Evolutionary conservation across 345 rosid genomes (phyloP).

Genomic region (Brassica carinata): DNA sequence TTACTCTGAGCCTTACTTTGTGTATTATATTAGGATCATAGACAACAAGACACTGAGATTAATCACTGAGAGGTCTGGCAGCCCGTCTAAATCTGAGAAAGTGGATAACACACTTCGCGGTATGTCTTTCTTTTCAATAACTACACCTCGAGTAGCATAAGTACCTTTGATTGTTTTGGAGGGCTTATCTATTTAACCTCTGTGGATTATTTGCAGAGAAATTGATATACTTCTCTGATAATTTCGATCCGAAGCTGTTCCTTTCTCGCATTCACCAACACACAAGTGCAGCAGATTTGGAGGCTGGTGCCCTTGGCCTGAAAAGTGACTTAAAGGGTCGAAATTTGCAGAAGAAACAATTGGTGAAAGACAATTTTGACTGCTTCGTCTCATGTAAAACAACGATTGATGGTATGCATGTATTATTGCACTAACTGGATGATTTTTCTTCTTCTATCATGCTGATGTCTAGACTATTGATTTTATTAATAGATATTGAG

Average conservation of each 20-base stretch:
- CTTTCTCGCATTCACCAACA: constrained; percentile 84
- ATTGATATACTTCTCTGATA: constrained; percentile 83
- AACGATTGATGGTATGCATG: constrained; percentile 96
- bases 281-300: constrained; percentile 85
- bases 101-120: constrained; percentile 79
- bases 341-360: constrained; percentile 86
- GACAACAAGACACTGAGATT: constrained; percentile 82
- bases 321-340: constrained; percentile 95
- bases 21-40: constrained; percentile 65
- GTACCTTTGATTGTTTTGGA: neutral
- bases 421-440: constrained; percentile 20
- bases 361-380: constrained; percentile 97
- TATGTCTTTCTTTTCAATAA: constrained; percentile 33
- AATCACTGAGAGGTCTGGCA: constrained; percentile 71
- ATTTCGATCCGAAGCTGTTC: constrained; percentile 88
- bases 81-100: constrained; percentile 61
- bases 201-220: constrained; percentile 66
- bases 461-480: constrained; percentile 34
- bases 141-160: neutral
- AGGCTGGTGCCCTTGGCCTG: constrained; percentile 88
- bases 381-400: constrained; percentile 99
- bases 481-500: constrained; percentile 70
- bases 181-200: neutral
- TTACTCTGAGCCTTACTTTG: constrained; percentile 24
- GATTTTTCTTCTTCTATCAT: constrained; percentile 16